Percentiles rank a stretch among this genome's conserved stretches.
phyloP scores from a whole-genome alignment of 1,284 basidiomycete species.

The Lignosus rhinocerotis region DNA sequence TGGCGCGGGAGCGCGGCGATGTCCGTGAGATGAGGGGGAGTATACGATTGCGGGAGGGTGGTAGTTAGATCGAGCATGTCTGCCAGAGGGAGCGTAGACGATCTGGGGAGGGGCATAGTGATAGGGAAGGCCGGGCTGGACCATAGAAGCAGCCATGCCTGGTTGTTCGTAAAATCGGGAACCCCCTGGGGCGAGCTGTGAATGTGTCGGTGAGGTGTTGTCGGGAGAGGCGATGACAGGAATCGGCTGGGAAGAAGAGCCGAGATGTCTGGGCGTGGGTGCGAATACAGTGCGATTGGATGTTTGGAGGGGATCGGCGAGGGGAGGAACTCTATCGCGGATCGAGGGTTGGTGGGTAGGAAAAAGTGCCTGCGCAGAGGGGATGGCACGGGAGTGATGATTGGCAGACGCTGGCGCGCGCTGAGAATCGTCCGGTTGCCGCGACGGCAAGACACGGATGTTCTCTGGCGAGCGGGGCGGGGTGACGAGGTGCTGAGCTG shows the following conservation, averaged over 20 bases:
- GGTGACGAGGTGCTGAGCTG: slow-evolving; percentile 2
- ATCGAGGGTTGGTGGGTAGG: slow-evolving; percentile 21
- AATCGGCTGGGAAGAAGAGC: slow-evolving; percentile 24
- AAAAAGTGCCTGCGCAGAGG: slow-evolving; percentile 17
- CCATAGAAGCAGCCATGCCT: slow-evolving; percentile 22
- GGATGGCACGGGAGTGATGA: slow-evolving; percentile 12
- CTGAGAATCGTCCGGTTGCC: slow-evolving; percentile 28
- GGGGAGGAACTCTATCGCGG: slow-evolving; percentile 23
- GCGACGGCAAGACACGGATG: slow-evolving; percentile 35
- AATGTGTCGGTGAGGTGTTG: slow-evolving; percentile 27
- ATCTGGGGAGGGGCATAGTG: slow-evolving; percentile 35
- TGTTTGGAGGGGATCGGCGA: slow-evolving; percentile 23
- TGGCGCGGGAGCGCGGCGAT: slow-evolving; percentile 25
- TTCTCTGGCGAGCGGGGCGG: slow-evolving; percentile 26
- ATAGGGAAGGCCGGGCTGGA: slow-evolving; percentile 30
- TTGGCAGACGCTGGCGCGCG: slow-evolving; percentile 14
- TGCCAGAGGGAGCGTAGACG: slow-evolving; percentile 36
- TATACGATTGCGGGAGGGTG: slow-evolving; percentile 36
- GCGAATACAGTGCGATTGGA: slow-evolving; percentile 20
- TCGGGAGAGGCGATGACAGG: slow-evolving; percentile 24
- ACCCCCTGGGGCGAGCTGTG: slow-evolving; percentile 27
- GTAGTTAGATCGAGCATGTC: slow-evolving; percentile 31
- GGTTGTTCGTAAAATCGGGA: slow-evolving; percentile 27
- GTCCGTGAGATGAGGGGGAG: slow-evolving; percentile 28
- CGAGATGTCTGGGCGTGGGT: slow-evolving; percentile 25